Base-by-base conservation (phyloP, 2,329 filamentous ascomycete species). In the Colletotrichum nymphaeae region DNA sequence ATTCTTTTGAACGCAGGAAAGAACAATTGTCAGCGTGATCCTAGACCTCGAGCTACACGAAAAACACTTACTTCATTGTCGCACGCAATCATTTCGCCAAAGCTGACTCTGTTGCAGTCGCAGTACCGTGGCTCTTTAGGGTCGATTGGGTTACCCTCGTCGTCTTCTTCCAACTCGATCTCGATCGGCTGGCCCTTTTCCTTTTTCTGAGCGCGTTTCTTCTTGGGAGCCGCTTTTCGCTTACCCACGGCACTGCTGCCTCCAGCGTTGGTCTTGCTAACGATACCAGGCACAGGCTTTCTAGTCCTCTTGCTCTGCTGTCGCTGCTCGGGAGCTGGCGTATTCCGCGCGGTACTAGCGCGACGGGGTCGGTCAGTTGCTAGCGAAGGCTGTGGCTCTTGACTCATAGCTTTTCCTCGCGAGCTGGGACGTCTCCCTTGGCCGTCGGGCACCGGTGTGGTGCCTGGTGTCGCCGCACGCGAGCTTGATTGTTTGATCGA, bases 41-140 rank as follows among this genome's bases (percentile, higher is more conserved):
- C 62, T 32, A 28, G 46, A 9, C 46, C 37, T 57, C 53, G 42
- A 69, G 35, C 49, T 52, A 52, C 37, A 72, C 65, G 79, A 76
- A n/a, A 49, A 68, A 35, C 67, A 84, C 91, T 89, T 84, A 94
- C 92, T 82, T 94, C 86, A 78, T 95, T 95, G 78, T 96, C 94
- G 82, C 94, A 97, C 74, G 91, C 90, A 80, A 97, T 94, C 94
- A 97, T 97, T 24, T 89, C 91, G 66, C 94, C 94, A 79, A 92
- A 95, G 80, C 93, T 95, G 66, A 97, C 93, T 71, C 94, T 87
- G 77, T 94, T 93, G 82, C 94, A 97, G 67, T 93, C 82, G 79
- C 94, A 97, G 81, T 97, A 97, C 75, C 90, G 86, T 55, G 92
- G 89, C 84, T 97, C 94, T 68, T 94, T 85, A 0, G 93, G 92